phyloP scores from a whole-genome alignment of 2,329 filamentous ascomycete species.

The Tolypocladium ophioglossoides region DNA sequence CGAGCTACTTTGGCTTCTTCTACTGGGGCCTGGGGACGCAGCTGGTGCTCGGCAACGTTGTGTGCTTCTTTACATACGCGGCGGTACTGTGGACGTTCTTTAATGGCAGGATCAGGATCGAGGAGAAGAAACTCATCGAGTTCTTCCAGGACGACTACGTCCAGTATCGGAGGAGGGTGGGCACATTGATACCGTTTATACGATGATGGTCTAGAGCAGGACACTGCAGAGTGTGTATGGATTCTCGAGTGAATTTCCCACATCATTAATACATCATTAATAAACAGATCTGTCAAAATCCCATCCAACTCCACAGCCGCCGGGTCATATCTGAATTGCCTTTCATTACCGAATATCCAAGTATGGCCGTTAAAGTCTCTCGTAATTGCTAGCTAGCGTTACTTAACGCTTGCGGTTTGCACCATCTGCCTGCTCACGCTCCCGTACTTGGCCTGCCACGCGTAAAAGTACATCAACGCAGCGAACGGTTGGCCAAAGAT shows the following conservation, averaged over 20 bases:
- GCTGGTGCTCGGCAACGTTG: conserved; percentile 71
- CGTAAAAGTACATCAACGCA: conserved; percentile 90
- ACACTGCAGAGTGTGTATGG: background rate
- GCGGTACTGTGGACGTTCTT: conserved; percentile 83
- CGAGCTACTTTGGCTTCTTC: conserved; percentile 96
- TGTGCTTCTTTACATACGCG: conserved; percentile 67
- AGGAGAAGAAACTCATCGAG: conserved; percentile 65
- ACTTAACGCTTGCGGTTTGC: background rate
- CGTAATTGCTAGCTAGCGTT: background rate
- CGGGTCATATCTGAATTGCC: no score
- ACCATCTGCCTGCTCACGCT: conserved; percentile 49
- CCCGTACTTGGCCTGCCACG: conserved; percentile 96
- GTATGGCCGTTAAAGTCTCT: background rate
- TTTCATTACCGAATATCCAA: background rate
- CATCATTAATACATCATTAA: background rate
- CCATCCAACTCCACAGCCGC: background rate
- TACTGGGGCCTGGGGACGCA: conserved; percentile 98
- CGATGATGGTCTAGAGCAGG: conserved; percentile 5
- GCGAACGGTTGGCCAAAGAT: conserved; percentile 91
- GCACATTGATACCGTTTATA: conserved; percentile 69
- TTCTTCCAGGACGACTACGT: conserved; percentile 84
- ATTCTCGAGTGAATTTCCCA: no score
- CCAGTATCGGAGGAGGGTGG: conserved; percentile 58
- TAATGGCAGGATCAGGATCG: conserved; percentile 56
- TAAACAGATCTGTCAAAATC: background rate